These are phyloP conservation scores for Daedaleopsis nitida DNA, from an alignment of 768 basidiomycete genomes.

Conservation along the genomic window DNA sequence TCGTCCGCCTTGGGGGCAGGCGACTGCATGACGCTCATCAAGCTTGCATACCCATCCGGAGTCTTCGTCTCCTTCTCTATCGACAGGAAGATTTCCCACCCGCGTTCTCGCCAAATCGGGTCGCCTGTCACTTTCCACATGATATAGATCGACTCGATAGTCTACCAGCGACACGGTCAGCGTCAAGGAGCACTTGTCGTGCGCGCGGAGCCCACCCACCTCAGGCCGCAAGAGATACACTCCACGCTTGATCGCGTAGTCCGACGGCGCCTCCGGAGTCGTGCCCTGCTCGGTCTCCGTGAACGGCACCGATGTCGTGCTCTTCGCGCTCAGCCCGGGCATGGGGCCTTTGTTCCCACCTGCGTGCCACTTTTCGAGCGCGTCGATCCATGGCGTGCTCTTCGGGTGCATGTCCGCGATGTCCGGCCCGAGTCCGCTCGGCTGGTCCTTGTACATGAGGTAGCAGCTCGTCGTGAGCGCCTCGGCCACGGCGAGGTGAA, in stretches of 20 bases:
- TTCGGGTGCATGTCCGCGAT: conserved; percentile 41
- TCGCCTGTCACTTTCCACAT: conserved; percentile 74
- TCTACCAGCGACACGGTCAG: conserved; percentile 39
- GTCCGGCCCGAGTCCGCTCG: conserved; percentile 70
- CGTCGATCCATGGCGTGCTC: conserved; percentile 48
- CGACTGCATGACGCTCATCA: conserved; percentile 48
- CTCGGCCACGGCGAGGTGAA: conserved; percentile 76
- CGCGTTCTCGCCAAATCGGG: conserved; percentile 66
- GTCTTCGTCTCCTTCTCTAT: conserved; percentile 63
- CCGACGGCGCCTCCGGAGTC: conserved; percentile 31
- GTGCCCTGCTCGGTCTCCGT: conserved; percentile 24
- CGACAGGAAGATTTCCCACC: conserved; percentile 71
- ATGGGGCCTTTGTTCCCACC: conserved; percentile 38
- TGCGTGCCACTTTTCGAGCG: conserved; percentile 48
- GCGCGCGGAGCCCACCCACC: conserved; percentile 44
- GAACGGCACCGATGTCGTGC: conserved; percentile 37
- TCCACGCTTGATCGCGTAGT: conserved; percentile 51
- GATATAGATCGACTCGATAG: conserved; percentile 72
- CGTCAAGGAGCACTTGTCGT: neutral
- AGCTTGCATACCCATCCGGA: conserved; percentile 59
- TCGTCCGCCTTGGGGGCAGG: conserved; percentile 47
- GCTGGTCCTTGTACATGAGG: conserved; percentile 69
- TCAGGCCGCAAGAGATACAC: conserved; percentile 71
- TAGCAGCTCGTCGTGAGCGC: conserved; percentile 75
- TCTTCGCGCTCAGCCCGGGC: conserved; percentile 53